Evolutionary conservation across 139 green algal genomes (phyloP), one percentile per base, ranked within the genome.

Genomic region (Gonium pectorale): DNA sequence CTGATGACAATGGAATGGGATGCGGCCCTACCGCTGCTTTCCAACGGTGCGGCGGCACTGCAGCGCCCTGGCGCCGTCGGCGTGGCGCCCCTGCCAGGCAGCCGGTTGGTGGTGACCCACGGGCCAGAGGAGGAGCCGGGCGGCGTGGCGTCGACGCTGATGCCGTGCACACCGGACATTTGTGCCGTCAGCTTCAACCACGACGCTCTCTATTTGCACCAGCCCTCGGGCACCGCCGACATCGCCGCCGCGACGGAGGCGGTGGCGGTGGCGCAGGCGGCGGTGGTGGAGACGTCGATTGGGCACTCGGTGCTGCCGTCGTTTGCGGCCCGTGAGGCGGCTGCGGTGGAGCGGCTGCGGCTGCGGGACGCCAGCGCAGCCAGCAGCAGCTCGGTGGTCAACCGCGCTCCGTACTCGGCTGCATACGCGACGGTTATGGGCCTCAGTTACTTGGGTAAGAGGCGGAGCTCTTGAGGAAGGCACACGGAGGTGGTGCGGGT

Each of bases 1-100:
- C 3, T 67, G 71, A 0, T 80, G 51, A 80, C 71, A 13, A 11
- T 80, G 7, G 71, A 79, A 31, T 79, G 46, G 44, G 70, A 79
- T 46, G 70, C 70, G 0, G 70, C 31, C 11, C 31, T 79, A 31
- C 44, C 31, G 46, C 7, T n/a, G n/a, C n/a, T n/a, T n/a, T n/a
- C n/a, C 19, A 13, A n/a, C 63, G 43, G 29, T 11, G 62, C 67
- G 40, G 3, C 67, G 22, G 38, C 67, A 7, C 67, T 73, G 40
- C 67, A 54, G 24, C n/a, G 24, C 22, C 51, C 71, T 2, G 71
- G 71, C 6, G 35, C 24, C 22, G 24, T 80, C 33, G 35, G 51
- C 6, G 51, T 67, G 49, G 51, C 71, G 51, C 71, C 71, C 6
- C 71, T 80, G 51, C 71, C 71, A 0, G 71, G 71, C 21, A 80